A percentile compares a stretch with the other conserved stretches of the same genome.
phyloP scores from a whole-genome alignment of 1,284 basidiomycete genomes.

The Marasmius tenuissimus region DNA sequence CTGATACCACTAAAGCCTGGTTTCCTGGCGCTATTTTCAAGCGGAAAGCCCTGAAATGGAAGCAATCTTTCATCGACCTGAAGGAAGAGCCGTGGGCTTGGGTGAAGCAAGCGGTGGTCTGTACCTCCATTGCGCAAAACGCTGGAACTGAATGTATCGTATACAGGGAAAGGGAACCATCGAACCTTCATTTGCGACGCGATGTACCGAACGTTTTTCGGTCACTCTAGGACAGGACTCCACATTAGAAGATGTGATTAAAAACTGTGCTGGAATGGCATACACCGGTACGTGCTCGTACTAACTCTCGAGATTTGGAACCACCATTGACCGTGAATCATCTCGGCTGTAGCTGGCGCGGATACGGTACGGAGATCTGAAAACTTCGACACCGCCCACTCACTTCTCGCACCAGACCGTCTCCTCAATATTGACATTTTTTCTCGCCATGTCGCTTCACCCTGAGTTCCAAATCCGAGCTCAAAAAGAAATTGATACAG shows the following conservation, averaged over 20 bases:
- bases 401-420: slow-evolving; percentile 18
- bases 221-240: too few relatives aligned
- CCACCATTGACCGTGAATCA: background rate
- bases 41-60: too few relatives aligned
- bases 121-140: too few relatives aligned
- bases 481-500: slow-evolving; percentile 29
- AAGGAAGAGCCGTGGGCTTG: too few relatives aligned
- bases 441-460: slow-evolving; percentile 29
- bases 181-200: too few relatives aligned
- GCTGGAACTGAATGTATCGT: too few relatives aligned
- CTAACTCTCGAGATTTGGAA: background rate
- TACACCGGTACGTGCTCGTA: background rate
- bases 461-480: slow-evolving; percentile 30
- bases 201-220: too few relatives aligned
- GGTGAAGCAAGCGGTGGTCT: too few relatives aligned
- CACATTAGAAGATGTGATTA: background rate
- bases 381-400: background rate
- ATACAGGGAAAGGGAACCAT: too few relatives aligned
- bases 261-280: background rate
- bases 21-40: background rate
- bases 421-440: slow-evolving; percentile 19
- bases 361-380: slow-evolving; percentile 25
- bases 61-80: too few relatives aligned
- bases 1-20: background rate
- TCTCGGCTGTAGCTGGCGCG: slow-evolving; percentile 23